These are phyloP conservation scores for Pleurotus djamor DNA, from an alignment of 768 basidiomycete genomes.

Conservation along the genomic window DNA sequence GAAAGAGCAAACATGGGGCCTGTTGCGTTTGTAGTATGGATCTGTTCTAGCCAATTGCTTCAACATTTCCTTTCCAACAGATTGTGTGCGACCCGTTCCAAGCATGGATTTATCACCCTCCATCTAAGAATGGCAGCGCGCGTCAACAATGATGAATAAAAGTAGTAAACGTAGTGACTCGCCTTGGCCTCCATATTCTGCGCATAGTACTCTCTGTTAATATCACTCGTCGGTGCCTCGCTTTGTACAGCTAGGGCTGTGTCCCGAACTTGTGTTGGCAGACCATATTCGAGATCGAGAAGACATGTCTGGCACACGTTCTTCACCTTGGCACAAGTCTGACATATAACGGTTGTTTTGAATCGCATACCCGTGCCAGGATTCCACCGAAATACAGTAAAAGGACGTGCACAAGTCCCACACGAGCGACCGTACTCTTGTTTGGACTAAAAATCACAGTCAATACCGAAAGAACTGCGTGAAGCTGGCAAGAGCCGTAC, in stretches of 20 bases:
- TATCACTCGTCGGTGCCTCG: slow-evolving; percentile 93
- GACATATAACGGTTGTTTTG: slow-evolving; percentile 97
- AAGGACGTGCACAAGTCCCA: slow-evolving; percentile 95
- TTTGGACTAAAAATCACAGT: slow-evolving; percentile 66
- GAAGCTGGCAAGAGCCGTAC: slow-evolving; percentile 36
- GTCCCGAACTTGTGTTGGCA: slow-evolving; percentile 97
- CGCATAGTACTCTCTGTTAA: slow-evolving; percentile 94
- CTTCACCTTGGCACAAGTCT: slow-evolving; percentile 95
- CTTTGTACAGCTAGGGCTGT: slow-evolving; percentile 85
- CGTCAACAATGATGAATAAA: slow-evolving; percentile 1
- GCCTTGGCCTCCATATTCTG: slow-evolving; percentile 91
- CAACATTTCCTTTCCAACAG: slow-evolving; percentile 94
- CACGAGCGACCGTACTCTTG: slow-evolving; percentile 96
- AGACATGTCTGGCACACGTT: slow-evolving; percentile 98
- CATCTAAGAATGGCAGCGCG: slow-evolving; percentile 42
- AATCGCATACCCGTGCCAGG: slow-evolving; percentile 90
- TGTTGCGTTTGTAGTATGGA: slow-evolving; percentile 96
- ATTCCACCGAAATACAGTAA: slow-evolving; percentile 98
- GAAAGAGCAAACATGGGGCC: slow-evolving; percentile 93
- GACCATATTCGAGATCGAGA: slow-evolving; percentile 91
- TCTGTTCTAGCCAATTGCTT: slow-evolving; percentile 94
- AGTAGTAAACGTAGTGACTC: slow-evolving; percentile 17
- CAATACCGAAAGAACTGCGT: background rate
- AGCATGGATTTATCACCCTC: slow-evolving; percentile 67
- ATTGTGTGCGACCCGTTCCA: slow-evolving; percentile 58